phyloP scores from a whole-genome alignment of 768 basidiomycete genomes.

The Tephrocybe sp. region DNA sequence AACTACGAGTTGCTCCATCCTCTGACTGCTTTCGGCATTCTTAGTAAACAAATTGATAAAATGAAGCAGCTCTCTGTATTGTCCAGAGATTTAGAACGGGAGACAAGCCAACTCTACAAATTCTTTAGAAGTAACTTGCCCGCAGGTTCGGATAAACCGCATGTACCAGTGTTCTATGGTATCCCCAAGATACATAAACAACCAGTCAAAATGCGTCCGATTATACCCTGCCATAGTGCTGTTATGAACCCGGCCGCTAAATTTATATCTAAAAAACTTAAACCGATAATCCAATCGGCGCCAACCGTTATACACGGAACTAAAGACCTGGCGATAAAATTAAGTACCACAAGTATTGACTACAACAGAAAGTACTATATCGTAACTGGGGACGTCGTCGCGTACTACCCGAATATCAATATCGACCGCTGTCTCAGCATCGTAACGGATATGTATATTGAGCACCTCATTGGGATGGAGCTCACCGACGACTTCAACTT shows the following conservation, averaged over 20 bases:
- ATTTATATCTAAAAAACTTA: slow-evolving; percentile 29
- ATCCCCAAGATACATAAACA: slow-evolving; percentile 36
- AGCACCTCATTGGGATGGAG: slow-evolving; percentile 7
- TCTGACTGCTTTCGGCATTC: neutral
- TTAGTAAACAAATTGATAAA: slow-evolving; percentile 11
- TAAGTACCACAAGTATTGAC: slow-evolving; percentile 20
- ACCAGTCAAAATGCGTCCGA: slow-evolving; percentile 27
- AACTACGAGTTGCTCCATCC: slow-evolving; percentile 8
- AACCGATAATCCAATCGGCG: slow-evolving; percentile 26
- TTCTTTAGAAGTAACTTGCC: no score
- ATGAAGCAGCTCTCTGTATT: slow-evolving; percentile 11
- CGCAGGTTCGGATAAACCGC: no score
- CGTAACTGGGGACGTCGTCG: slow-evolving; percentile 33
- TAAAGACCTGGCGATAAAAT: slow-evolving; percentile 32
- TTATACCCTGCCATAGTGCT: slow-evolving; percentile 31
- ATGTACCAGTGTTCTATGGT: slow-evolving; percentile 15
- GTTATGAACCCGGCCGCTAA: slow-evolving; percentile 28
- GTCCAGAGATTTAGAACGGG: neutral
- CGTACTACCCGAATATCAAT: slow-evolving; percentile 31
- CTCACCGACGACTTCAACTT: no score
- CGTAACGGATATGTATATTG: slow-evolving; percentile 17
- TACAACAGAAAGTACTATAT: slow-evolving; percentile 15
- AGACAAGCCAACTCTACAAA: neutral
- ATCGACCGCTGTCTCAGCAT: slow-evolving; percentile 18
- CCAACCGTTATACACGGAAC: slow-evolving; percentile 28